These are phyloP conservation scores for Ceratobasidium sp. DNA, from an alignment of 1,284 basidiomycete species.

Conservation along the genomic window DNA sequence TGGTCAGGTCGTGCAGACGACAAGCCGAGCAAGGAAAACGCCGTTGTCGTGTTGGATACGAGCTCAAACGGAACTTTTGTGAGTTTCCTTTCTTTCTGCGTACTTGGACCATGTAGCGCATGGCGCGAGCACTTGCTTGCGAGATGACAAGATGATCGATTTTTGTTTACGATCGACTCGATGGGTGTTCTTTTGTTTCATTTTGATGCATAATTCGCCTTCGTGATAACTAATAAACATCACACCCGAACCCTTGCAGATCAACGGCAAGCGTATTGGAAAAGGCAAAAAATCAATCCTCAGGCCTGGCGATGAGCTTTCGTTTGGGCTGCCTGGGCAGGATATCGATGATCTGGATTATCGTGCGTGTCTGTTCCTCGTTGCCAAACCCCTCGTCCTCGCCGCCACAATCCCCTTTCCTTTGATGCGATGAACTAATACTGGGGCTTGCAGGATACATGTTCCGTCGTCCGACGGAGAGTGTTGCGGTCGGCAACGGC, in stretches of 20 bases:
- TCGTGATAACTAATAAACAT: neutral
- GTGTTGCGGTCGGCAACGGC: constrained; percentile 56
- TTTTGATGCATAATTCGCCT: neutral
- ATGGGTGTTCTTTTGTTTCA: neutral
- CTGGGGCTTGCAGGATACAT: constrained; percentile 58
- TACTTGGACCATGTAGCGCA: constrained; percentile 5
- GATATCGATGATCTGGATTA: constrained; percentile 65
- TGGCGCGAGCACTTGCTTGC: too few species aligned
- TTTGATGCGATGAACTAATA: too few species aligned
- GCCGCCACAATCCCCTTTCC: too few species aligned
- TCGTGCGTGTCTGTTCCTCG: constrained; percentile 54
- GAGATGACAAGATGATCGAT: neutral
- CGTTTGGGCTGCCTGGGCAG: constrained; percentile 68
- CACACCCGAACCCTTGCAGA: constrained; percentile 54
- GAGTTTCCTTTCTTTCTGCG: constrained; percentile 50
- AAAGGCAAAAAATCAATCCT: constrained; percentile 65
- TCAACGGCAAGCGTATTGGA: constrained; percentile 73
- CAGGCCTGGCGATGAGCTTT: constrained; percentile 81
- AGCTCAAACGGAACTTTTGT: constrained; percentile 90
- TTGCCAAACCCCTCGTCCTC: too few species aligned
- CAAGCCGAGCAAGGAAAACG: constrained; percentile 17
- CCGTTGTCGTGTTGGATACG: constrained; percentile 71
- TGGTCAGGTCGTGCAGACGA: constrained; percentile 16
- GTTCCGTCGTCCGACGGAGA: constrained; percentile 61
- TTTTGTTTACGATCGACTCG: neutral